Conservation (phyloP, 1,139 yeast genomes). For the Candida sojae region DNA sequence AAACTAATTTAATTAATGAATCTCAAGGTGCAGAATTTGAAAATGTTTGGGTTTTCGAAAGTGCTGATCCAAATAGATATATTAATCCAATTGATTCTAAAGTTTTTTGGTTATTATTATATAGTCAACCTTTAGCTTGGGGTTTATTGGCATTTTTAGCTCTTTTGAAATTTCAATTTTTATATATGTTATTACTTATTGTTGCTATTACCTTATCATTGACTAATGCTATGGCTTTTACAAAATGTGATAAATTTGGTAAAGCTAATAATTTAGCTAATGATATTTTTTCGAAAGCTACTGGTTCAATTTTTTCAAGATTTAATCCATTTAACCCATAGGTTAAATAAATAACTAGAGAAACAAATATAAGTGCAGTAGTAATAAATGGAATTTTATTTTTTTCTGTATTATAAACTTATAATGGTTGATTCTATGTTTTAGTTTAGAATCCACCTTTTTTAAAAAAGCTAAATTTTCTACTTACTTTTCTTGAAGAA, state of each 20-base stretch:
- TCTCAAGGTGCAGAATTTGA: conserved; percentile 49
- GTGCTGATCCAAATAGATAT: conserved; percentile 77
- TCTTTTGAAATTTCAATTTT: conserved; percentile 70
- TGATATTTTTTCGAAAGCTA: conserved; percentile 50
- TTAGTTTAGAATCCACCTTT: background rate
- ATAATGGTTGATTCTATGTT: background rate
- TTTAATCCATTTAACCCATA: conserved; percentile 44
- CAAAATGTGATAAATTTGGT: conserved; percentile 87
- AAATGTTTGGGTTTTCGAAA: conserved; percentile 86
- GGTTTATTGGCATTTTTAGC: conserved; percentile 71
- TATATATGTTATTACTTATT: conserved; percentile 65
- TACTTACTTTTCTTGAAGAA: background rate
- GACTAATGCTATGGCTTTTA: conserved; percentile 86
- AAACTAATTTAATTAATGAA: conserved; percentile 43
- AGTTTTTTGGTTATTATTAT: conserved; percentile 81
- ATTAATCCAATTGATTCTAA: conserved; percentile 91
- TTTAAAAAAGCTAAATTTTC: conserved; percentile 12
- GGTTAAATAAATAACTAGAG: conserved; percentile 1
- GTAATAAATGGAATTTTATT: background rate
- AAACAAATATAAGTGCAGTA: no score
- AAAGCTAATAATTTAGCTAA: conserved; percentile 63
- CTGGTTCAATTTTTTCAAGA: conserved; percentile 49
- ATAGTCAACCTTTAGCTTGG: conserved; percentile 80
- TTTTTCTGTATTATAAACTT: background rate
- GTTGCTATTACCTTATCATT: conserved; percentile 72